phyloP scores from a whole-genome alignment of 768 basidiomycete species.

The Russula brevipes region DNA sequence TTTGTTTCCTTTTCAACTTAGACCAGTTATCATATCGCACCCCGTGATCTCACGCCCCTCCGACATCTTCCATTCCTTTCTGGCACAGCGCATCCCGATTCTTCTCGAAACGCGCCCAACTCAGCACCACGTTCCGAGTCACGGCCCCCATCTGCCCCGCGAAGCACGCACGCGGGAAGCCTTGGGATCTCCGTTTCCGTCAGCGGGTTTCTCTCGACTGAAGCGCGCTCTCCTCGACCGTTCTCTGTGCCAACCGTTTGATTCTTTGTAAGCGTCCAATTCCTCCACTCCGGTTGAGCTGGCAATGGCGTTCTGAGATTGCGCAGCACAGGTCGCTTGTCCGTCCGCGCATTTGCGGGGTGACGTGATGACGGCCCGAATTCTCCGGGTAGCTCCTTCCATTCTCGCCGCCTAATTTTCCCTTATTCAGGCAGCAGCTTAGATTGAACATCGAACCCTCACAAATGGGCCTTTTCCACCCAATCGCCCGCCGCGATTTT shows the following conservation, averaged over 20 bases:
- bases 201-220: constrained; percentile 1
- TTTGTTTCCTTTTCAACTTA: constrained; percentile 13
- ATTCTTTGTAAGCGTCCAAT: too few relatives aligned
- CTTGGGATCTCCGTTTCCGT: constrained; percentile 16
- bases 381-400: constrained; percentile 1
- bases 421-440: constrained; percentile 16
- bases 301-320: not conserved
- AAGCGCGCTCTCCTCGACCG: not conserved
- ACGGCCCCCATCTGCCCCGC: constrained; percentile 18
- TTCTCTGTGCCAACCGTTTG: not conserved
- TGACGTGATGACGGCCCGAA: constrained; percentile 9
- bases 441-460: constrained; percentile 9
- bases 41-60: constrained; percentile 11
- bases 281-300: too few relatives aligned
- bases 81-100: constrained; percentile 2
- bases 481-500: constrained; percentile 6
- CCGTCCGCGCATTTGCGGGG: too few relatives aligned
- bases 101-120: constrained; percentile 3
- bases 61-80: constrained; percentile 19
- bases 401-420: constrained; percentile 16
- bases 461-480: not conserved
- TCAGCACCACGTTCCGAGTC: constrained; percentile 7
- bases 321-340: not conserved
- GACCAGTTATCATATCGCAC: constrained; percentile 5
- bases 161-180: constrained; percentile 18